Conservation (phyloP, 768 basidiomycete species). For the Tricholoma terreum region DNA sequence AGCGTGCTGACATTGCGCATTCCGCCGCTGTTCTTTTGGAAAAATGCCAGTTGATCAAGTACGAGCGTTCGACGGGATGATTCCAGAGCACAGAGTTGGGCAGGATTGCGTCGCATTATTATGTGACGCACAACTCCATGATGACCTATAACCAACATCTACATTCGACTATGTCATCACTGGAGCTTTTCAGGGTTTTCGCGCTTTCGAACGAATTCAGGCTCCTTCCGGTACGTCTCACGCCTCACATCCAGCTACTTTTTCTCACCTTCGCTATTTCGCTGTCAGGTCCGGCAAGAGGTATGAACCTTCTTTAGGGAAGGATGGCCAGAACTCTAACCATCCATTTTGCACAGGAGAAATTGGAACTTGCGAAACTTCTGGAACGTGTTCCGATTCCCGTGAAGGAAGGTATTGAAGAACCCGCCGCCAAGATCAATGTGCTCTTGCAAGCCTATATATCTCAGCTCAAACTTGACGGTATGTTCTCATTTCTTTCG, state of each 20-base stretch:
- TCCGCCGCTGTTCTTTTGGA: slow-evolving; percentile 91
- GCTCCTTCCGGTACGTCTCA: slow-evolving; percentile 63
- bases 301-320: slow-evolving; percentile 19
- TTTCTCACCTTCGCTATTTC: slow-evolving; percentile 1
- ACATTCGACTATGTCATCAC: slow-evolving; percentile 76
- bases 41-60: slow-evolving; percentile 92
- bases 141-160: slow-evolving; percentile 94
- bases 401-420: slow-evolving; percentile 94
- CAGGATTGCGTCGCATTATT: slow-evolving; percentile 90
- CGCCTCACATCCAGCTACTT: slow-evolving; percentile 4
- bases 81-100: slow-evolving; percentile 94
- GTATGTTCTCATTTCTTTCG: slow-evolving; percentile 28
- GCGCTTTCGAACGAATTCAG: slow-evolving; percentile 96
- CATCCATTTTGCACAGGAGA: slow-evolving; percentile 48
- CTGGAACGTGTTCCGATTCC: slow-evolving; percentile 96
- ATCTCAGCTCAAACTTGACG: slow-evolving; percentile 90
- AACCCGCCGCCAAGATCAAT: slow-evolving; percentile 96
- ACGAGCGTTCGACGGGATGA: slow-evolving; percentile 80
- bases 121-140: slow-evolving; percentile 97
- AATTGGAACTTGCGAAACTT: slow-evolving; percentile 85
- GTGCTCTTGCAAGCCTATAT: slow-evolving; percentile 94
- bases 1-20: slow-evolving; percentile 90
- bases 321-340: neutral
- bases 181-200: slow-evolving; percentile 95
- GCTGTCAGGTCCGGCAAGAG: slow-evolving; percentile 64